These are phyloP conservation scores for Heterococcus sp. DNA, from an alignment of 108 stramenopile genomes.

Conservation along the genomic window DNA sequence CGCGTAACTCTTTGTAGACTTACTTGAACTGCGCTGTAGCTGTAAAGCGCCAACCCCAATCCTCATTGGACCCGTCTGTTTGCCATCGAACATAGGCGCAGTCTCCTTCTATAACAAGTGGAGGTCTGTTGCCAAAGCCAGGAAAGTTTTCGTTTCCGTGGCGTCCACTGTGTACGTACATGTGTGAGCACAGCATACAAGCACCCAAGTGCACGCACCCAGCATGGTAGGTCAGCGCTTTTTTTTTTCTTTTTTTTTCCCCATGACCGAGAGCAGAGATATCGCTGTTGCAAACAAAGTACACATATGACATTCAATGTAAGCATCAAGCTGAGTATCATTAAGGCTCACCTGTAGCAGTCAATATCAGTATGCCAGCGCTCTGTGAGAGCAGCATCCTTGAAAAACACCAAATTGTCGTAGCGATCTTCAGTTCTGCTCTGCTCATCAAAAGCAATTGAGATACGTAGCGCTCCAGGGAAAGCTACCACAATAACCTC, in stretches of 20 bases:
- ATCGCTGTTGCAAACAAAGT: no score
- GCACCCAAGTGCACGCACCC: no score
- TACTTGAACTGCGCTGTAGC: constrained; percentile 39
- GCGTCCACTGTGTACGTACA: no score
- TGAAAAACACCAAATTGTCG: constrained; percentile 24
- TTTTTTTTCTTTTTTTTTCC: no score
- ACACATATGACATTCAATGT: no score
- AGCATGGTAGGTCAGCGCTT: no score
- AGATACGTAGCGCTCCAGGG: constrained; percentile 14
- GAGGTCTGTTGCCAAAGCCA: constrained; percentile 19
- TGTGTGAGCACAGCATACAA: no score
- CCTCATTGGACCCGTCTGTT: constrained; percentile 42
- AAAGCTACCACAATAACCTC: constrained; percentile 15
- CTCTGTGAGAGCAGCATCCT: constrained; percentile 4
- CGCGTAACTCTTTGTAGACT: not conserved
- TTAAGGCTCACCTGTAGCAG: no score
- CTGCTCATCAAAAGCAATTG: constrained; percentile 18
- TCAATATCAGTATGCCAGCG: constrained; percentile 14
- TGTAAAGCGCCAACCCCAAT: constrained; percentile 55
- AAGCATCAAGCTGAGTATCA: no score
- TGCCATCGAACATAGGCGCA: constrained; percentile 26
- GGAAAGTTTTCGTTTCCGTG: constrained; percentile 21
- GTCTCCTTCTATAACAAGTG: constrained; percentile 41
- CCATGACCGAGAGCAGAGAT: no score
- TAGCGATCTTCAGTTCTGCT: constrained; percentile 25